Conservation (phyloP, 2,329 filamentous ascomycete species). For the Penicillium sp. region DNA sequence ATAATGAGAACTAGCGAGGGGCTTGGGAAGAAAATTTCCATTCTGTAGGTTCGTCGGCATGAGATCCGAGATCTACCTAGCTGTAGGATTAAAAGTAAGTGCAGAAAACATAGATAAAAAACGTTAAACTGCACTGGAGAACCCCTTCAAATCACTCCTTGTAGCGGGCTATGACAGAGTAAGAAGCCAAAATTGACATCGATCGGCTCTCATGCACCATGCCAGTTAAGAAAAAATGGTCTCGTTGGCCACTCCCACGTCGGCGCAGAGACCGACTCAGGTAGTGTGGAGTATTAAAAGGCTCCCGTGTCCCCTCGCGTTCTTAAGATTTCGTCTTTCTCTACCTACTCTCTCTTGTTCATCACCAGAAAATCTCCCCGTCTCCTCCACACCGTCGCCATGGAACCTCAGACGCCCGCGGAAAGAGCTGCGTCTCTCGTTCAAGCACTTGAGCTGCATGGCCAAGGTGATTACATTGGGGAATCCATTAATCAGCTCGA, state of each 20-base stretch:
- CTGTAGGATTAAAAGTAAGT: too few relatives aligned
- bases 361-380: too few relatives aligned
- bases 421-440: conserved; percentile 26
- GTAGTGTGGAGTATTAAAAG: background rate
- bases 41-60: background rate
- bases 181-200: too few relatives aligned
- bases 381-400: background rate
- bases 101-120: too few relatives aligned
- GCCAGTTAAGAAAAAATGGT: background rate
- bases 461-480: conserved; percentile 39
- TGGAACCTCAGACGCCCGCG: conserved; percentile 11
- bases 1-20: background rate
- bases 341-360: background rate
- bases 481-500: conserved; percentile 40
- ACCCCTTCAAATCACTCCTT: too few relatives aligned
- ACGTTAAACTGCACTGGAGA: too few relatives aligned
- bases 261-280: background rate
- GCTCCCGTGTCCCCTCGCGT: background rate
- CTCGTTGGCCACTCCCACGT: background rate
- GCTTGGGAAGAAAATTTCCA: background rate
- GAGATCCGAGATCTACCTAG: too few relatives aligned
- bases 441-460: conserved; percentile 32
- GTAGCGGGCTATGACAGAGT: background rate
- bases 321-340: background rate
- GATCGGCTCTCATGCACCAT: background rate